A percentile compares a stretch with the other conserved stretches of the same genome.
Conservation (phyloP, 2,329 filamentous ascomycete species). For the Coniochaeta sp. region DNA sequence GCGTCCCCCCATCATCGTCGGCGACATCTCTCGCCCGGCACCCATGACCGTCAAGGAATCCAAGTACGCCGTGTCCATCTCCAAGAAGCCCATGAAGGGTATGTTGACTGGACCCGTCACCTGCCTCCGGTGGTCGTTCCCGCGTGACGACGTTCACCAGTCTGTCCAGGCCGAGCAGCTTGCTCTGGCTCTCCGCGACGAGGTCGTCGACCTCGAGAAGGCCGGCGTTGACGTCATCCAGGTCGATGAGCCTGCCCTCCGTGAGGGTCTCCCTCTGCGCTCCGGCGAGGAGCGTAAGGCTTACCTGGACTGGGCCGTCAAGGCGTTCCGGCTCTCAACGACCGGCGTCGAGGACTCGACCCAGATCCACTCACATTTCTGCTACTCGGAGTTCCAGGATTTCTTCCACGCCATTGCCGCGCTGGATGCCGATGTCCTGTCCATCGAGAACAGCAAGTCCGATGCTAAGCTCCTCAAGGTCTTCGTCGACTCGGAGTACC, state of each 20-base stretch:
- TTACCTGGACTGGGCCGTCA: slow-evolving; percentile 95
- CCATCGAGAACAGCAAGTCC: slow-evolving; percentile 99
- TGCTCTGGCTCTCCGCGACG: slow-evolving; percentile 93
- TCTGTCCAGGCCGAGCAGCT: slow-evolving; percentile 98
- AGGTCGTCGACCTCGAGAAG: slow-evolving; percentile 96
- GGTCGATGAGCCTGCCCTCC: slow-evolving; percentile 97
- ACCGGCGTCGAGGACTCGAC: slow-evolving; percentile 90
- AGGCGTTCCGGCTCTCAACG: slow-evolving; percentile 94
- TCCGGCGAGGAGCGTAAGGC: slow-evolving; percentile 89
- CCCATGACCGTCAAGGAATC: slow-evolving; percentile 99
- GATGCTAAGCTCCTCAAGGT: slow-evolving; percentile 98
- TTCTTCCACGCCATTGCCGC: slow-evolving; percentile 74
- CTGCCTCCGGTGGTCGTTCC: slow-evolving; percentile 99
- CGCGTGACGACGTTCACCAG: slow-evolving; percentile 98
- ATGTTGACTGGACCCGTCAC: slow-evolving; percentile 99
- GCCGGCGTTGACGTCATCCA: slow-evolving; percentile 97
- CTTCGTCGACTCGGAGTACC: slow-evolving; percentile 95
- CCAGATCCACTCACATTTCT: slow-evolving; percentile 99
- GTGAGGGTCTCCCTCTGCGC: slow-evolving; percentile 97
- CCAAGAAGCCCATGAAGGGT: slow-evolving; percentile 99
- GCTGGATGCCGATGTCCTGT: slow-evolving; percentile 65
- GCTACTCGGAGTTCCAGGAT: slow-evolving; percentile 99
- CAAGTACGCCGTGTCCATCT: slow-evolving; percentile 94
- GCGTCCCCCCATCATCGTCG: slow-evolving; percentile 95
- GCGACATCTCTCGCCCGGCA: slow-evolving; percentile 92